phyloP scores from a whole-genome alignment of 2,329 filamentous ascomycete genomes.

The Atkinsonella texensis region DNA sequence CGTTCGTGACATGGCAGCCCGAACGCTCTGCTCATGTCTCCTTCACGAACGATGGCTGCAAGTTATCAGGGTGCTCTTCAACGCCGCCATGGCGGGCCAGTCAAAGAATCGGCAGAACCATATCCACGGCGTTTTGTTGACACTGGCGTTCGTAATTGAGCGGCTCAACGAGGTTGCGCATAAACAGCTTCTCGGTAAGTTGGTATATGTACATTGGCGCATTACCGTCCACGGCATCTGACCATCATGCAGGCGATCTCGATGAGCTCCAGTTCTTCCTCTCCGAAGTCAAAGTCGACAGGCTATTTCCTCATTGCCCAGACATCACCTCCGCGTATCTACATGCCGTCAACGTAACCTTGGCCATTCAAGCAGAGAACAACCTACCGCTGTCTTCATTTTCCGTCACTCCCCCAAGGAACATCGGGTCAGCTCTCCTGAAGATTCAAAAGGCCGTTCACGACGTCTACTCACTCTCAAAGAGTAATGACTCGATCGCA shows the following conservation, averaged over 20 bases:
- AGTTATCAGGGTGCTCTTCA: slow-evolving; percentile 26
- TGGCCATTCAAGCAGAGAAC: slow-evolving; percentile 17
- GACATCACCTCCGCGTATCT: slow-evolving; percentile 34
- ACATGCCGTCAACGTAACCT: slow-evolving; percentile 32
- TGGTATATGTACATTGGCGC: no score
- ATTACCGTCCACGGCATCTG: not conserved
- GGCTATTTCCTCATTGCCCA: slow-evolving; percentile 18
- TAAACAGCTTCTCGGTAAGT: slow-evolving; percentile 30
- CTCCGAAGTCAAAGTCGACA: slow-evolving; percentile 13
- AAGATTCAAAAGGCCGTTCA: slow-evolving; percentile 26
- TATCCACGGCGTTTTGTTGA: slow-evolving; percentile 46
- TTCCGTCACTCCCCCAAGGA: slow-evolving; percentile 9
- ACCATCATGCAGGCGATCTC: slow-evolving; percentile 16
- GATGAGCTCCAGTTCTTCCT: slow-evolving; percentile 20
- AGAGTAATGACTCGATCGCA: slow-evolving; percentile 11
- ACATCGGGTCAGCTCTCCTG: slow-evolving; percentile 24
- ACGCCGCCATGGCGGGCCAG: slow-evolving; percentile 13
- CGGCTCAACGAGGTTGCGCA: slow-evolving; percentile 35
- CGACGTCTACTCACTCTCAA: slow-evolving; percentile 22
- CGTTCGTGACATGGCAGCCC: slow-evolving; percentile 67
- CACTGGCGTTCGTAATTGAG: slow-evolving; percentile 44
- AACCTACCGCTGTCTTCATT: slow-evolving; percentile 11
- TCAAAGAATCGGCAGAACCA: slow-evolving; percentile 32
- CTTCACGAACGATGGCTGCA: slow-evolving; percentile 37
- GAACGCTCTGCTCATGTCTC: slow-evolving; percentile 55